These are phyloP conservation scores for Ocimum tenuiflorum DNA, from an alignment of 257 asterid genomes.

Conservation along the genomic window DNA sequence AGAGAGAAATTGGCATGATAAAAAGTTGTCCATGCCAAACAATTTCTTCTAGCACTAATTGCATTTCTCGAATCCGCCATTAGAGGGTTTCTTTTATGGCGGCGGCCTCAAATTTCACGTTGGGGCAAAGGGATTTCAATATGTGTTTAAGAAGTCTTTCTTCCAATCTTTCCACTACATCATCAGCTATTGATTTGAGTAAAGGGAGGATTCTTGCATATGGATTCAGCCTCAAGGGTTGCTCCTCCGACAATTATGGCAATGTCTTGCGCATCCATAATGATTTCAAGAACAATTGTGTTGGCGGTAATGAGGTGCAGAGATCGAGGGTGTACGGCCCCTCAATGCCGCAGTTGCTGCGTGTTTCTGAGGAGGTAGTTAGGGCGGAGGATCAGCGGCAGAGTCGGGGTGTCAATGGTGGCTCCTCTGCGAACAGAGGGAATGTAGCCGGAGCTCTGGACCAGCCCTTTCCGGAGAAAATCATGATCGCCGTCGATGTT, in stretches of 20 bases:
- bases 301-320: conserved; percentile 21
- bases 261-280: conserved; percentile 15
- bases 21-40: conserved; percentile 24
- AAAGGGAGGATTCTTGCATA: conserved; percentile 18
- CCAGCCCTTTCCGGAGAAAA: conserved; percentile 30
- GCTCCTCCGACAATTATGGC: conserved; percentile 24
- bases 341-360: conserved; percentile 28
- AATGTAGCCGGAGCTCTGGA: conserved; percentile 22
- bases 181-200: conserved; percentile 19
- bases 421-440: conserved; percentile 26
- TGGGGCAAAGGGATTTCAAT: conserved; percentile 36
- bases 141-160: conserved; percentile 26
- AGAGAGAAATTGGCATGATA: conserved; percentile 53
- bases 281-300: conserved; percentile 14
- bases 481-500: conserved; percentile 74
- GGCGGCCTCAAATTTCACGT: conserved; percentile 31
- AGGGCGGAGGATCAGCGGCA: conserved; percentile 22
- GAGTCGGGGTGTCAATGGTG: conserved; percentile 23
- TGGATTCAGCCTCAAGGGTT: conserved; percentile 30
- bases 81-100: conserved; percentile 43
- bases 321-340: conserved; percentile 34
- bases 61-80: conserved; percentile 19
- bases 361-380: conserved; percentile 35
- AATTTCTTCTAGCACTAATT: conserved; percentile 16
- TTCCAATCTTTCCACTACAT: conserved; percentile 16